Base-by-base conservation (phyloP, 2,329 filamentous ascomycete genomes). In the Geoglossum cookeanum region DNA sequence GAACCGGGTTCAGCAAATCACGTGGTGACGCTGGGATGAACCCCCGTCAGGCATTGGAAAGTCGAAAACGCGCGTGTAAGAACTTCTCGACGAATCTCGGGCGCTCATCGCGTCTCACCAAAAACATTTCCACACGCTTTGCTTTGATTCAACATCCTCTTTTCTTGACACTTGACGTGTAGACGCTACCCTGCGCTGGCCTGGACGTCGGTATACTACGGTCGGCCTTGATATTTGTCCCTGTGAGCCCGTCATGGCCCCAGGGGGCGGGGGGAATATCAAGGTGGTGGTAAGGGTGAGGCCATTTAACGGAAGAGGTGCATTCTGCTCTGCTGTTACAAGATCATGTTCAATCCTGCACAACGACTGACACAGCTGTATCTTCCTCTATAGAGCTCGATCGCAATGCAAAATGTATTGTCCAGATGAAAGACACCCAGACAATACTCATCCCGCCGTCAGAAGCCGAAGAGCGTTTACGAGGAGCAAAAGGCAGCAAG, bases 261-360 rank as follows among this genome's bases (percentile, higher is more conserved):
- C 79, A 64, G 77, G 79, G 64, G 87, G 87, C 67, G 89, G 86
- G 73, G 90, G 92, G 68, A 98, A 98, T 69, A 98, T 98, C 72
- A 98, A 98, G 83, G 92, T 98, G 75, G 92, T 98, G 77, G 92
- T 98, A 76, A 83, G 92, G 74, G 84, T 86, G 65, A 82, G 92
- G 69, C 92, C 92, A 55, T 98, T 98, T 75, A 98, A 98, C 71
- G 83, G 81, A 67, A 83, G 90, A 91, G 88, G 89, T 91, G 76
- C 59, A 75, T 45, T 56, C 22, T 22, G 22, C 22, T 37, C 49
- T 58, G 22, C 37, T 30, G 22, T 17, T 32, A n/a, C 49, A 33
- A 52, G 48, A 27, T 35, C 33, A 9, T 13, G 9, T 37, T 13
- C 17, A 22, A n/a, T 37, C 49, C 37, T 44, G 35, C 9, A 22